Conservation (phyloP, 345 rosid genomes). For the Gossypium sturtianum region DNA sequence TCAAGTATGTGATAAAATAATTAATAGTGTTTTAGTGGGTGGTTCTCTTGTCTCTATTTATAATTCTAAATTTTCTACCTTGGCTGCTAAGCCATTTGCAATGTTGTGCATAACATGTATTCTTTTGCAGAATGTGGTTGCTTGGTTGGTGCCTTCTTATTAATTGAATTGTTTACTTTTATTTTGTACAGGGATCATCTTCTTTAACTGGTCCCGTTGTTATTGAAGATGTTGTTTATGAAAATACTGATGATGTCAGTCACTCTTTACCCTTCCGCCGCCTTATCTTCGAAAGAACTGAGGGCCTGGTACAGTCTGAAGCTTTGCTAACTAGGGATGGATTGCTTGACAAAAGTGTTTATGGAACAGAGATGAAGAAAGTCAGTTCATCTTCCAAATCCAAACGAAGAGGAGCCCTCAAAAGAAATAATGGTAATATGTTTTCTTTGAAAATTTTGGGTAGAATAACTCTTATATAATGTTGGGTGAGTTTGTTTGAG, state of each 20-base stretch:
- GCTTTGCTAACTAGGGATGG: conserved; percentile 59
- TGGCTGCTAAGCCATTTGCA: not conserved
- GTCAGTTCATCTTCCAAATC: conserved; percentile 41
- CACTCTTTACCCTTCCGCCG: conserved; percentile 60
- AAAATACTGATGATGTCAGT: conserved; percentile 40
- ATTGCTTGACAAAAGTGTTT: conserved; percentile 23
- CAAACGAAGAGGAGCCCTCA: conserved; percentile 37
- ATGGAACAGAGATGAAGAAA: conserved; percentile 31
- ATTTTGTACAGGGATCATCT: conserved; percentile 53
- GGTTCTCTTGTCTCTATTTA: not conserved
- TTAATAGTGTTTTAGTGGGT: not conserved
- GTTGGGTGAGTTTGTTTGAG: conserved; percentile 10
- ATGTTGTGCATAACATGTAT: not conserved
- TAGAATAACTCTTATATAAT: not conserved
- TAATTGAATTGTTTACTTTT: not conserved
- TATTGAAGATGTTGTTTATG: conserved; percentile 84
- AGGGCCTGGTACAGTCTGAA: conserved; percentile 86
- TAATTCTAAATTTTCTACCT: not conserved
- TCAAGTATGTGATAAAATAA: not conserved
- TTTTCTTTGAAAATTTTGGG: not conserved
- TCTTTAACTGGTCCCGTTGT: conserved; percentile 60
- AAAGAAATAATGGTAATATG: conserved; percentile 44
- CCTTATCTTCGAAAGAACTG: conserved; percentile 77
- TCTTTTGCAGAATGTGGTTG: not conserved
- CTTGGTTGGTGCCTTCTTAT: conserved; percentile 5